A percentile compares a stretch with the other conserved stretches of the same genome.
phyloP scores from a whole-genome alignment of 306 rosid genomes.

The Prosopis cineraria region DNA sequence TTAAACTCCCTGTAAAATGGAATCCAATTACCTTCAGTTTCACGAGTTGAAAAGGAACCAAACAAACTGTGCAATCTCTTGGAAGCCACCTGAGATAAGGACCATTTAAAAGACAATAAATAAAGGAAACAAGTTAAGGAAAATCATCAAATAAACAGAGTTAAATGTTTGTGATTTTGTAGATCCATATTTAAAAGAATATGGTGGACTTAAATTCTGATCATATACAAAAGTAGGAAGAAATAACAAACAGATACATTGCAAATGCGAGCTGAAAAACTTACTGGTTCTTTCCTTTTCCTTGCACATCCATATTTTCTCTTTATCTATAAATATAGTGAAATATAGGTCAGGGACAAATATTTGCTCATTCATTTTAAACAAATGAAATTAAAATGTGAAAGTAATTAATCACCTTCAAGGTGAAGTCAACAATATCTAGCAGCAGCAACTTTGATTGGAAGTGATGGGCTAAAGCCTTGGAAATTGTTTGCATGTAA shows the following conservation, averaged over 20 bases:
- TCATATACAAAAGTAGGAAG: too few relatives aligned
- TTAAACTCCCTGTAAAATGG: too few relatives aligned
- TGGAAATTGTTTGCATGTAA: slow-evolving; percentile 83
- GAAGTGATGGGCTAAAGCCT: slow-evolving; percentile 74
- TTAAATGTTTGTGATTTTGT: too few relatives aligned
- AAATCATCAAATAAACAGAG: too few relatives aligned
- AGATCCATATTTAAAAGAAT: too few relatives aligned
- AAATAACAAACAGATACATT: neutral
- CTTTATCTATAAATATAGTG: slow-evolving; percentile 54
- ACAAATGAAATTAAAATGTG: slow-evolving; percentile 23
- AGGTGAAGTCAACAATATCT: slow-evolving; percentile 72
- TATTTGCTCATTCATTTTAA: slow-evolving; percentile 5
- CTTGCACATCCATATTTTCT: slow-evolving; percentile 64
- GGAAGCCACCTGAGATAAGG: neutral
- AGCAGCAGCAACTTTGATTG: slow-evolving; percentile 77
- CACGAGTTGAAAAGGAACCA: neutral
- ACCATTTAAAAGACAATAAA: neutral
- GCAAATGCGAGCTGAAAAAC: slow-evolving; percentile 2
- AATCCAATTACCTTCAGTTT: neutral
- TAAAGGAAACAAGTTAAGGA: neutral
- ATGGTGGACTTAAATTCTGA: too few relatives aligned
- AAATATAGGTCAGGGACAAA: slow-evolving; percentile 23
- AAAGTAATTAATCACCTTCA: slow-evolving; percentile 63
- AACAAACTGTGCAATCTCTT: neutral
- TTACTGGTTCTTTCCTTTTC: slow-evolving; percentile 59